phyloP scores from a whole-genome alignment of 2,329 filamentous ascomycete species.

The Talaromyces sp. region DNA sequence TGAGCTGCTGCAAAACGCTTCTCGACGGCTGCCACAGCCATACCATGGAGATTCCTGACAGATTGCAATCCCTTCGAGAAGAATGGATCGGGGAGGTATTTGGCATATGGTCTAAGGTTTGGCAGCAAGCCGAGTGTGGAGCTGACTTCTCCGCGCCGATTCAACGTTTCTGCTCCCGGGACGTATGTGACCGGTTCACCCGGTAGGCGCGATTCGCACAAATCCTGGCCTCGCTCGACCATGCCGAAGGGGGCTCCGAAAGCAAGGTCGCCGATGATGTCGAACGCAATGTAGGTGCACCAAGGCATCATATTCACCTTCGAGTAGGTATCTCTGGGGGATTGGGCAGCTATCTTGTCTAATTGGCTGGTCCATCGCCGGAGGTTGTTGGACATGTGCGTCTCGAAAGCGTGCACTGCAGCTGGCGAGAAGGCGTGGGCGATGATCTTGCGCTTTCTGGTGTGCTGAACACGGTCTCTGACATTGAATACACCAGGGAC shows the following conservation, averaged over 20 bases:
- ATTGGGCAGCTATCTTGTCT: conserved; percentile 17
- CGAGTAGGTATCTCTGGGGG: conserved; percentile 13
- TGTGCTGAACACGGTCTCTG: conserved; percentile 32
- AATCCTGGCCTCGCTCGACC: conserved; percentile 25
- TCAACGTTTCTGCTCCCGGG: conserved; percentile 23
- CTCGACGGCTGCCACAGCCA: conserved; percentile 29
- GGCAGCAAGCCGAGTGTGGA: conserved; percentile 21
- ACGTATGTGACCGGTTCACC: conserved; percentile 23
- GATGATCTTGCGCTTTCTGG: conserved; percentile 35
- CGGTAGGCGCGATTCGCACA: conserved; percentile 19
- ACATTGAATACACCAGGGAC: conserved; percentile 35
- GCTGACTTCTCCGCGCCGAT: conserved; percentile 24
- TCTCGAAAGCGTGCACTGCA: conserved; percentile 32
- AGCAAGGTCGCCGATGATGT: conserved; percentile 17
- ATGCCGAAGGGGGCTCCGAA: conserved; percentile 26
- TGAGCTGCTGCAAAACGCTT: conserved; percentile 21
- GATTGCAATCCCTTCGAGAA: conserved; percentile 23
- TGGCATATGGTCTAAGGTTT: conserved; percentile 19
- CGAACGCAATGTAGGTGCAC: conserved; percentile 25
- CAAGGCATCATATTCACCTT: conserved; percentile 20
- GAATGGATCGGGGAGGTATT: conserved; percentile 26
- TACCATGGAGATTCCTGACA: conserved; percentile 21
- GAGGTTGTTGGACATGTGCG: conserved; percentile 29
- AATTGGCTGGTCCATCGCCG: conserved; percentile 23
- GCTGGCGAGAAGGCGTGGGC: conserved; percentile 34